Evolutionary conservation across 2,329 filamentous ascomycete species (phyloP), one percentile per base, ranked within the genome.

Genomic region (Penicillium sp.): DNA sequence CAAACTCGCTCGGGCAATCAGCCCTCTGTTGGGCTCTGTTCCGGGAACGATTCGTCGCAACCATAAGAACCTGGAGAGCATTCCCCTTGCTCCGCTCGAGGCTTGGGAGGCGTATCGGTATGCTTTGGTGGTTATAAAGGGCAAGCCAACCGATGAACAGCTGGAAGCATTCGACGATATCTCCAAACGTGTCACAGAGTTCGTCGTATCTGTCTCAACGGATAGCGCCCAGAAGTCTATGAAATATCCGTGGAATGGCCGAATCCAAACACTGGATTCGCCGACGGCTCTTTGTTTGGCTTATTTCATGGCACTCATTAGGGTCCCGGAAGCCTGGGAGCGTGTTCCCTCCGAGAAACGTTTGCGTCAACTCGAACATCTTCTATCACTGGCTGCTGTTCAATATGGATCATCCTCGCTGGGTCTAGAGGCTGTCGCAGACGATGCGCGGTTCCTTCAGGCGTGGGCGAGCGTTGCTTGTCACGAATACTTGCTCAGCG

Each of bases 81-180:
- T 41, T 18, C 48, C 58, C 22, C 56, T 61, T 35, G 56, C 60
- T 18, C 56, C 58, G n/a, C 51, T 68, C 27, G 68, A 71, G 38
- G 63, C 63, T 4, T 66, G 68, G 52, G 67, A 70, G 42, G 66
- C 64, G 22, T 69, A 66, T 51, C 61, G 56, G 23, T 65, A 70
- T 40, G 50, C 62, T 4, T 52, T 69, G 34, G 40, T 58, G 36
- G 51, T 59, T 13, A 49, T 59, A 24, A 64, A 62, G 42, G 49
- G 54, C 36, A 46, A 54, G 16, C 41, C 46, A 13, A 54, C 49
- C 26, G 50, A 51, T 6, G 52, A 53, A 13, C 50, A 61, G 20
- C 47, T 60, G n/a, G 55, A 56, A 8, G 49, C 57, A 29, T 60
- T 69, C 14, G 47, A 49, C 14, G 47, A 51, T 6, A 46, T 62